Evolutionary conservation across 140 eudicot species (phyloP).

Genomic region (Anethum foeniculum): DNA sequence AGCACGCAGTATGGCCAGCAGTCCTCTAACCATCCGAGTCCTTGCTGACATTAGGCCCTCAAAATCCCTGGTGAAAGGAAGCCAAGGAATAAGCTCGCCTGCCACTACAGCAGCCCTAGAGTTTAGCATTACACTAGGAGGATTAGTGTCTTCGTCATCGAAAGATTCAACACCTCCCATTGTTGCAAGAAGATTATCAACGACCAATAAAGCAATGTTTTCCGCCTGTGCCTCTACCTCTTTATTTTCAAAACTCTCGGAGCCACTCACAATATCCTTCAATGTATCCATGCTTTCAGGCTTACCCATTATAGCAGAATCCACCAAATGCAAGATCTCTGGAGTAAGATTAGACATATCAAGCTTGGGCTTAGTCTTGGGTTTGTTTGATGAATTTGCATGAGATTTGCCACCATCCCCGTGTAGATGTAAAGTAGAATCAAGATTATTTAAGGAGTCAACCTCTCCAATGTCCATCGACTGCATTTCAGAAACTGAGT

Average conservation of each 20-base stretch:
- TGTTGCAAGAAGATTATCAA: constrained; percentile 96
- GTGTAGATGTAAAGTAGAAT: constrained; percentile 38
- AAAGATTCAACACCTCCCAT: constrained; percentile 99
- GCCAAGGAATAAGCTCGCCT: constrained; percentile 93
- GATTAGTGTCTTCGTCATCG: constrained; percentile 82
- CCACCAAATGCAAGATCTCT: constrained; percentile 91
- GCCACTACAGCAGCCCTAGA: constrained; percentile 94
- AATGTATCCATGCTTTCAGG: constrained; percentile 72
- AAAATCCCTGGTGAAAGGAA: constrained; percentile 63
- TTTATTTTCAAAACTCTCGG: constrained; percentile 64
- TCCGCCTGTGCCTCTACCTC: constrained; percentile 47
- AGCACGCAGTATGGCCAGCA: constrained; percentile 83
- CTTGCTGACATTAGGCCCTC: constrained; percentile 78
- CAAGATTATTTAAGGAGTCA: constrained; percentile 48
- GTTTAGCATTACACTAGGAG: constrained; percentile 98
- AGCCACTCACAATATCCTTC: constrained; percentile 77
- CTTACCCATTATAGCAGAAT: constrained; percentile 98
- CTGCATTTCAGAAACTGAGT: constrained; percentile 26
- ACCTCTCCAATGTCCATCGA: constrained; percentile 30
- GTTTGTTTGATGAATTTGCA: constrained; percentile 55
- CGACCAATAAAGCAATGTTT: constrained; percentile 58
- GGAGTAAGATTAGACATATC: constrained; percentile 77
- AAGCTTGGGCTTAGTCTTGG: constrained; percentile 60
- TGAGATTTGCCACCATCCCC: constrained; percentile 41
- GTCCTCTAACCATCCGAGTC: constrained; percentile 94